Percentiles rank a stretch among this genome's conserved stretches.
These are phyloP conservation scores for Citrus australasica DNA, from an alignment of 345 rosid species.

Conservation along the genomic window DNA sequence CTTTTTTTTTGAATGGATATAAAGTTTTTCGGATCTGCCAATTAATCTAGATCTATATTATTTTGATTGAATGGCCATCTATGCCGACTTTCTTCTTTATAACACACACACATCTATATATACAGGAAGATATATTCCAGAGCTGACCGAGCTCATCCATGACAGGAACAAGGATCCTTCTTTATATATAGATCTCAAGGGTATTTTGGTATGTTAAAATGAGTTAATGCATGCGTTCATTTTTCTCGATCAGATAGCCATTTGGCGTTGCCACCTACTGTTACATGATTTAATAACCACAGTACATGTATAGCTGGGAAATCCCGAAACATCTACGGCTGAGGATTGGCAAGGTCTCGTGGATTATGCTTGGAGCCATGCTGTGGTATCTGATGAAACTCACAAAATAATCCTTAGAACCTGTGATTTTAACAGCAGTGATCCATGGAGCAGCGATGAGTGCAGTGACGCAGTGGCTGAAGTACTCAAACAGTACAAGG, in stretches of 20 bases:
- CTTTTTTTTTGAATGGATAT: too few species aligned
- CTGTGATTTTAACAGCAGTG: slow-evolving; percentile 60
- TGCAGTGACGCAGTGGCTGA: slow-evolving; percentile 59
- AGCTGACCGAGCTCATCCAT: slow-evolving; percentile 65
- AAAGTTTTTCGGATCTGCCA: too few species aligned
- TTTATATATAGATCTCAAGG: slow-evolving; percentile 58
- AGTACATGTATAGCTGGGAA: slow-evolving; percentile 53
- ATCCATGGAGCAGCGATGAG: slow-evolving; percentile 54
- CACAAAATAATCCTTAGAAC: slow-evolving; percentile 39
- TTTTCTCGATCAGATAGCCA: not conserved
- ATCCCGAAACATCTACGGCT: slow-evolving; percentile 72
- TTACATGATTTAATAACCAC: not conserved
- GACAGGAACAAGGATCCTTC: slow-evolving; percentile 61
- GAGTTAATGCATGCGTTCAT: not conserved
- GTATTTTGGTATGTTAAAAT: slow-evolving; percentile 60
- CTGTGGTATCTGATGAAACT: slow-evolving; percentile 81
- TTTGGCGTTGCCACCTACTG: not conserved
- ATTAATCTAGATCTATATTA: not conserved
- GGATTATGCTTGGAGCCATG: slow-evolving; percentile 98
- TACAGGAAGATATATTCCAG: slow-evolving; percentile 85
- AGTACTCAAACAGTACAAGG: slow-evolving; percentile 56
- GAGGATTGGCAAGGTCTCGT: slow-evolving; percentile 86
- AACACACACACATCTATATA: not conserved
- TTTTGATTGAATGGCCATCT: not conserved
- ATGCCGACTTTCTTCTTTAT: not conserved